Evolutionary conservation across 805 yeast species (phyloP).

Genomic region (Candida parachauliodes): DNA sequence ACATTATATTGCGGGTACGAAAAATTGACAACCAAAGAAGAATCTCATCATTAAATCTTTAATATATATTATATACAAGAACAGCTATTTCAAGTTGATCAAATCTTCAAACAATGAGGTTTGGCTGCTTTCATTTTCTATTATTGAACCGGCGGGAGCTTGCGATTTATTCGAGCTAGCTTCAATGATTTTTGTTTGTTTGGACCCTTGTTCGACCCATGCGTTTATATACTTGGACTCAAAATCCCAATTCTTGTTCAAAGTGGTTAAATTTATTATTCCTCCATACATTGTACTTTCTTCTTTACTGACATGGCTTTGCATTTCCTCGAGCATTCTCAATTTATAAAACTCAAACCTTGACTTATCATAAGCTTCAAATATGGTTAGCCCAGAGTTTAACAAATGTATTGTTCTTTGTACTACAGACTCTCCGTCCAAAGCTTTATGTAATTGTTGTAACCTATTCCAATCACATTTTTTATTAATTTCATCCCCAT

Average conservation of each 20-base stretch:
- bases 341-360: constrained; percentile 83
- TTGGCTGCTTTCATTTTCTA: constrained; percentile 11
- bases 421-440: constrained; percentile 76
- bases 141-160: constrained; percentile 20
- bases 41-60: constrained; percentile 26
- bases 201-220: constrained; percentile 45
- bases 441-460: constrained; percentile 65
- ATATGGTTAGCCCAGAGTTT: constrained; percentile 29
- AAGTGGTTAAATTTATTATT: constrained; percentile 54
- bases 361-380: constrained; percentile 80
- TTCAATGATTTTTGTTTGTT: constrained; percentile 52
- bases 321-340: constrained; percentile 83
- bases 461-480: constrained; percentile 74
- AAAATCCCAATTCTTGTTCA: constrained; percentile 63
- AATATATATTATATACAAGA: constrained; percentile 6
- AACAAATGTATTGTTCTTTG: constrained; percentile 42
- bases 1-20: constrained; percentile 61
- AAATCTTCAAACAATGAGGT: constrained; percentile 17
- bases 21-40: constrained; percentile 42
- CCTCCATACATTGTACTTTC: constrained; percentile 87
- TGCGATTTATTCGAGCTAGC: constrained; percentile 37
- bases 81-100: constrained; percentile 6
- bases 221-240: constrained; percentile 69
- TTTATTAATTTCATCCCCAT: constrained; percentile 48
- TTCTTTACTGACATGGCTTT: constrained; percentile 65